Percentiles rank a stretch among this genome's conserved stretches.
Evolutionary conservation across 495 filamentous ascomycete genomes (phyloP).

Genomic region (Viridothelium virens): DNA sequence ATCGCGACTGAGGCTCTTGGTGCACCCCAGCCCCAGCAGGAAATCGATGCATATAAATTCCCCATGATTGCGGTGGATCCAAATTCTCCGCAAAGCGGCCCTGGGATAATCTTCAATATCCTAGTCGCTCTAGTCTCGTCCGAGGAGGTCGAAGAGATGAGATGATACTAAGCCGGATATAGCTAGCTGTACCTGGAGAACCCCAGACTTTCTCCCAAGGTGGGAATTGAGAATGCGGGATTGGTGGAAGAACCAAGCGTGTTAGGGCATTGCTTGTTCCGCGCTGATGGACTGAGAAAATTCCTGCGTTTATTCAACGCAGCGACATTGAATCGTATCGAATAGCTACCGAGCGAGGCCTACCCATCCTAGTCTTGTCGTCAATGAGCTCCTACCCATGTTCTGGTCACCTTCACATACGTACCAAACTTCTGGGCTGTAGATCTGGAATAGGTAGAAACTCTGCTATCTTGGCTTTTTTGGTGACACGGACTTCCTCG

Average conservation of each 20-base stretch:
- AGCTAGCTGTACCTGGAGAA: constrained; percentile 8
- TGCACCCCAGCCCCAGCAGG: background rate
- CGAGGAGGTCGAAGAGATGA: background rate
- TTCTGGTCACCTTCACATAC: too few relatives aligned
- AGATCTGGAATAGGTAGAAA: too few relatives aligned
- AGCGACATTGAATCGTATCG: too few relatives aligned
- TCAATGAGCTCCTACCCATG: too few relatives aligned
- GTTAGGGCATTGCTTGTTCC: too few relatives aligned
- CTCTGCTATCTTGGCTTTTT: too few relatives aligned
- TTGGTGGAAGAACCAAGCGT: constrained; percentile 6
- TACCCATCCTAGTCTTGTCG: too few relatives aligned
- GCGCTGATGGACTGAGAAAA: background rate
- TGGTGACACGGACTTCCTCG: too few relatives aligned
- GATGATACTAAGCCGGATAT: background rate
- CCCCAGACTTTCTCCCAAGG: constrained; percentile 5
- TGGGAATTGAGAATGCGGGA: background rate
- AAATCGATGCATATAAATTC: background rate
- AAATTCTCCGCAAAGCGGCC: constrained; percentile 1
- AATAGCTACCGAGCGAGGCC: too few relatives aligned
- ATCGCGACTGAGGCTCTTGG: background rate
- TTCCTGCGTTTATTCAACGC: background rate
- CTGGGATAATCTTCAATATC: background rate
- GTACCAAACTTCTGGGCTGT: too few relatives aligned
- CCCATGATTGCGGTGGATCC: background rate
- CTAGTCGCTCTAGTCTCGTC: constrained; percentile 7